A percentile compares a stretch with the other conserved stretches of the same genome.
phyloP scores from a whole-genome alignment of 108 stramenopile genomes.

The Aurantiochytrium sp. region DNA sequence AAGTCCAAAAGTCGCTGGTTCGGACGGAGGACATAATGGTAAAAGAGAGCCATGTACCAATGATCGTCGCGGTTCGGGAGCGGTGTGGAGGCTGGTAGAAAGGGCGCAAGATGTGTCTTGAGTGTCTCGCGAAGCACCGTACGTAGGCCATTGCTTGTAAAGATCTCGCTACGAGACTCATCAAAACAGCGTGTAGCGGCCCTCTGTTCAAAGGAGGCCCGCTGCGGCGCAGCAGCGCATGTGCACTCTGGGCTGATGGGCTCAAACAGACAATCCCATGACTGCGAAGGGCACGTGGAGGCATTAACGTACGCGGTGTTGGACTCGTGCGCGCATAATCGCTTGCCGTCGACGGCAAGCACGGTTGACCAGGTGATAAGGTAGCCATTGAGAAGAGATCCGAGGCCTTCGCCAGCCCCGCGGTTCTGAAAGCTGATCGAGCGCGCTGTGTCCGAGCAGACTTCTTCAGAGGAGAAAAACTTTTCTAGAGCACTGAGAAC shows the following conservation, averaged over 20 bases:
- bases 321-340: not conserved
- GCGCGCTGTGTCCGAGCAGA: not conserved
- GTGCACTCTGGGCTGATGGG: not conserved
- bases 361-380: not conserved
- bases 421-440: not conserved
- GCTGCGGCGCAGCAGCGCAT: not conserved
- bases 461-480: not conserved
- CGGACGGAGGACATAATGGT: not conserved
- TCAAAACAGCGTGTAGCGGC: not conserved
- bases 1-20: not conserved
- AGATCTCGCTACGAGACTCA: not conserved
- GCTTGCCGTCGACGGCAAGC: not conserved
- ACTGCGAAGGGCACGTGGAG: not conserved
- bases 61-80: not conserved
- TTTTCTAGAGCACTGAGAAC: not conserved
- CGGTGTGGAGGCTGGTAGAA: no score
- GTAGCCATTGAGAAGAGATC: conserved; percentile 1
- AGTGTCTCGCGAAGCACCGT: not conserved
- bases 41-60: conserved; percentile 5
- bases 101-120: not conserved
- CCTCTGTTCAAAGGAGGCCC: not conserved
- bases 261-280: not conserved
- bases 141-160: not conserved
- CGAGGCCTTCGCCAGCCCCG: not conserved
- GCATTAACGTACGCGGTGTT: not conserved